Evolutionary conservation across 2,329 filamentous ascomycete genomes (phyloP), one percentile per base, ranked within the genome.

Genomic region (Colletotrichum graminicola): DNA sequence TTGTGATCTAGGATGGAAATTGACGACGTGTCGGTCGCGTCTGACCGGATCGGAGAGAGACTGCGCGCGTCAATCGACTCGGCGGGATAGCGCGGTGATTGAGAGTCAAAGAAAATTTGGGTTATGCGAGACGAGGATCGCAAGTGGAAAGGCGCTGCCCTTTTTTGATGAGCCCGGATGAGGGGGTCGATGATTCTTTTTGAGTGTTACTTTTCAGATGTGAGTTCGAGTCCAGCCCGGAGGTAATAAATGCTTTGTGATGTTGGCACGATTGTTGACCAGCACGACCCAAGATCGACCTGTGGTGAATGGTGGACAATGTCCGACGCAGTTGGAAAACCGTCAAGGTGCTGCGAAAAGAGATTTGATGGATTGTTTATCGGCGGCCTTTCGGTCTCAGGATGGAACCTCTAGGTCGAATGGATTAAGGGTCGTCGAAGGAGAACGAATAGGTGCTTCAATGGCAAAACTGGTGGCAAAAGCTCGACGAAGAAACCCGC

Each of bases 141-240:
- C 52, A 54, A 43, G n/a, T 67, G 51, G 34, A 41, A 67, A 75
- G 75, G 74, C 75, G 72, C 75, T 75, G 75, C 75, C 75, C 62
- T 64, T 56, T 51, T 36, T 11, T 36, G 55, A 71, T 57, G 51
- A 67, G 49, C 63, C 62, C 57, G 61, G 45, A 23, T 62, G 51
- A 66, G 43, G 59, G 54, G 41, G 49, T 29, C 64, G 39, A 32
- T 45, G 23, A n/a, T 56, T 23, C 34, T 65, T 54, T 72, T 49
- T 64, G 54, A 65, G 52, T 32, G 62, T 57, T 57, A 60, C 14
- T 73, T 52, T 57, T 67, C 54, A 68, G 56, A 71, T 74, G 52
- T 74, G 59, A 59, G 47, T 43, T 77, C 84, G 84, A 86, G 85
- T 83, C 84, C 85, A 86, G 84, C 84, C 84, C 79, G 79, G 75